Evolutionary conservation across 768 basidiomycete genomes (phyloP), one percentile per base, ranked within the genome.

Genomic region (Russula virescens): DNA sequence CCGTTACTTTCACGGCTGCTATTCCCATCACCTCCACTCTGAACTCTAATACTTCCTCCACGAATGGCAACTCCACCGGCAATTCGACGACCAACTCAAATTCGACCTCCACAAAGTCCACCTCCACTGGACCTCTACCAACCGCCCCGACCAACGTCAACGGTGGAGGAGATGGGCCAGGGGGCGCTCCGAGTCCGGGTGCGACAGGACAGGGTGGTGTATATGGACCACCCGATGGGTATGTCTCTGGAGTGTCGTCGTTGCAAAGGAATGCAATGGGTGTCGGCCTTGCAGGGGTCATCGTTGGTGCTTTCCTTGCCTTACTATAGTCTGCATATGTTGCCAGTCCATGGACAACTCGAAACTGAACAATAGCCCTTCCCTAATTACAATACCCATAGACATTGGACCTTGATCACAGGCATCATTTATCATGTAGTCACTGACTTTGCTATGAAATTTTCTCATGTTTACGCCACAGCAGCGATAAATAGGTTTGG

Each of bases 161-260:
- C 31, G 86, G 81, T 40, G 87, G 86, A 13, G 85, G 78, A 35
- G 56, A 61, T 21, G 68, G 63, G 16, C 60, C 74, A 4, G 68
- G 74, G 7, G 83, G 82, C 26, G 88, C 88, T 2, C 88, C 88
- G 11, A 72, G 75, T 49, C 88, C 88, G 26, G 88, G 87, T 23
- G 73, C 76, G 52, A 65, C 75, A 21, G 79, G 73, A 47, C 53
- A 71, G 5, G 66, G 71, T 19, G 85, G 82, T 28, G 73, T 80
- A 40, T 86, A 79, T 63, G 88, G 88, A n/a, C 88, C 88, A 51
- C 77, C 79, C 51, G 88, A 91, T 68, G 72, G 77, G 56, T 89
- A 84, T 73, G 84, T 83, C 64, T 81, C 85, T 31, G 80, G 78
- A 14, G 88, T 83, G 8, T 68, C 75, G 2, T 73, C 77, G 1